phyloP scores from a whole-genome alignment of 805 yeast genomes.

The Ogataea henricii region DNA sequence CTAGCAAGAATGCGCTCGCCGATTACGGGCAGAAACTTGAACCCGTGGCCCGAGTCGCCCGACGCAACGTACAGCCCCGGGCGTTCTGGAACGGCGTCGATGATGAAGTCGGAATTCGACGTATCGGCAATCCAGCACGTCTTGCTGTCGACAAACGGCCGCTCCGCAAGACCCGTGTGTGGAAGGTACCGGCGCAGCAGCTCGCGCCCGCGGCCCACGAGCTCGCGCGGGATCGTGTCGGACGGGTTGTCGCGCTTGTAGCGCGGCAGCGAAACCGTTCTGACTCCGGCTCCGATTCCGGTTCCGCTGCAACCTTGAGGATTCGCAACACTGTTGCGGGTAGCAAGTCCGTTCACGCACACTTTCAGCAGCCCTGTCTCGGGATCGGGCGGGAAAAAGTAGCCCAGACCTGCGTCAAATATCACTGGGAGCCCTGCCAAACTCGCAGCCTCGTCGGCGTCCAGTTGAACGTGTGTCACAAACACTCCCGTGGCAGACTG shows the following conservation, averaged over 20 bases:
- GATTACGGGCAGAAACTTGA: slow-evolving; percentile 47
- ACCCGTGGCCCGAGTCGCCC: slow-evolving; percentile 53
- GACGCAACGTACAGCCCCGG: slow-evolving; percentile 41
- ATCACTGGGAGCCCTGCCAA: slow-evolving; percentile 44
- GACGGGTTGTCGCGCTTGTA: slow-evolving; percentile 34
- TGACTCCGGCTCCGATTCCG: too few species aligned
- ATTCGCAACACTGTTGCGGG: slow-evolving; percentile 24
- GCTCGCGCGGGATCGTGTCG: slow-evolving; percentile 41
- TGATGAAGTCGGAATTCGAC: slow-evolving; percentile 41
- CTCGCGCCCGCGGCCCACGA: slow-evolving; percentile 31
- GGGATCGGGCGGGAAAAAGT: slow-evolving; percentile 51
- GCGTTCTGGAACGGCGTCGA: slow-evolving; percentile 40
- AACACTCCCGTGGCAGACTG: slow-evolving; percentile 44
- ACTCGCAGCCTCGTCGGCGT: slow-evolving; percentile 37
- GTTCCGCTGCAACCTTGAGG: slow-evolving; percentile 20
- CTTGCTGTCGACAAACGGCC: slow-evolving; percentile 35
- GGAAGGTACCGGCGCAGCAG: slow-evolving; percentile 41
- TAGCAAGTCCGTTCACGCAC: slow-evolving; percentile 40
- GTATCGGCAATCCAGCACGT: slow-evolving; percentile 46
- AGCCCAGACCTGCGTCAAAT: slow-evolving; percentile 47
- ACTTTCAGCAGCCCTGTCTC: slow-evolving; percentile 39
- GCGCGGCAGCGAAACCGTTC: slow-evolving; percentile 39
- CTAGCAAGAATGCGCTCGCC: slow-evolving; percentile 42
- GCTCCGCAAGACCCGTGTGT: slow-evolving; percentile 34
- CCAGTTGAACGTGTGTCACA: slow-evolving; percentile 41